Base-by-base conservation (phyloP, 192 early-diverging fungal genomes). In the Backusella morwellensis region DNA sequence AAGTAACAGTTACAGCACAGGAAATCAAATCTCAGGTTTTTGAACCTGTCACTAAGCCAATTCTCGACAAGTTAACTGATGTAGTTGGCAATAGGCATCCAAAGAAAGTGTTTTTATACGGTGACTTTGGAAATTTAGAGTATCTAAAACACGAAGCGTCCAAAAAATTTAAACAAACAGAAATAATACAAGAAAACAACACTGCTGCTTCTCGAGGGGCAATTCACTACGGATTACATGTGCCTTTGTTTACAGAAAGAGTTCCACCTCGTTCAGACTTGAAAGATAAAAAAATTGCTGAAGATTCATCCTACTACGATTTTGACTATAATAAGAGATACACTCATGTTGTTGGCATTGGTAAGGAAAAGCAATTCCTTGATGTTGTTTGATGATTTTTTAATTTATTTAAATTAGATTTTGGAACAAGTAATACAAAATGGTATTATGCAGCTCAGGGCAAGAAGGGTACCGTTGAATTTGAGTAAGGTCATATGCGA, bases 1-100 rank as follows among this genome's bases (percentile, higher is more conserved):
- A 63, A 63, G 29, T 63, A 63, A 7, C 56, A 63, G 23, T 63
- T 29, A 63, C 21, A 14, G 88, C 86, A 12, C 81, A 80, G 12
- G 84, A 86, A 15, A 69, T 87, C 74, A 87, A 80, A 72, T 29
- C 80, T 19, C 83, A 84, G 35, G 82, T 86, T 9, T 89, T 89
- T 85, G 88, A 89, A n/a, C 83, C 86, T 0, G 86, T 89, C 11
- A 81, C 86, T 35, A 79, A 79, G 6, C 11, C 7, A 7, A 40
- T 70, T 4, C 35, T 70, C 40, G 36, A 38, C 41, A 19, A 70
- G n/a, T 36, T 68, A 35, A 17, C 3, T 17, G 34, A 36, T 19
- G 17, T 68, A 17, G 7, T 36, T 14, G 35, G 17, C 7, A 68
- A 68, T n/a, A 68, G 19, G 19, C 67, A 35, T 68, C 67, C 67